These are phyloP conservation scores for Trichoderma asperellum DNA, from an alignment of 2,329 filamentous ascomycete genomes.

Conservation along the genomic window DNA sequence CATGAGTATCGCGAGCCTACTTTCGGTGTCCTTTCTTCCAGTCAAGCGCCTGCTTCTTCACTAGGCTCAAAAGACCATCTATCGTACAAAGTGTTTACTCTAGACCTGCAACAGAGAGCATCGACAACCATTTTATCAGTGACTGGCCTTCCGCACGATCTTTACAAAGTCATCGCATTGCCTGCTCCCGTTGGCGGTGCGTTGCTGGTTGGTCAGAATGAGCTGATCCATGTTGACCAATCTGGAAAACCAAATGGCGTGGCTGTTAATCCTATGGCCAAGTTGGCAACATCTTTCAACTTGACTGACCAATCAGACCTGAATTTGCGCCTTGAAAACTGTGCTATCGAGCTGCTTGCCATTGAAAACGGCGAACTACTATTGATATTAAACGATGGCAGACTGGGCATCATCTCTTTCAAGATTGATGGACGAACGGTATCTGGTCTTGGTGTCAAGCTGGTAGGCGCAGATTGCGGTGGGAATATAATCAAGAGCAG, in stretches of 20 bases:
- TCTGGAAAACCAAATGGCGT: slow-evolving; percentile 91
- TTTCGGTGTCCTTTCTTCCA: slow-evolving; percentile 89
- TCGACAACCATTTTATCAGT: slow-evolving; percentile 93
- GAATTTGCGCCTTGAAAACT: slow-evolving; percentile 78
- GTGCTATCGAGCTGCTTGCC: slow-evolving; percentile 75
- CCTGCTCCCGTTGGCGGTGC: slow-evolving; percentile 87
- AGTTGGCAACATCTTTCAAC: slow-evolving; percentile 78
- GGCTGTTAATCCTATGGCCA: slow-evolving; percentile 88
- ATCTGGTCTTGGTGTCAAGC: slow-evolving; percentile 76
- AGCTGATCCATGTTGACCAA: slow-evolving; percentile 94
- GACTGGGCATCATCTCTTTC: slow-evolving; percentile 76
- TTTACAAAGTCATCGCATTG: slow-evolving; percentile 80
- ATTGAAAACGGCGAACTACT: slow-evolving; percentile 80
- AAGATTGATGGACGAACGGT: slow-evolving; percentile 88
- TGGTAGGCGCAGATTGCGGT: slow-evolving; percentile 65
- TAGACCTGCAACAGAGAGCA: slow-evolving; percentile 90
- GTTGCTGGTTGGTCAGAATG: slow-evolving; percentile 83
- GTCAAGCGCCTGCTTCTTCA: slow-evolving; percentile 71
- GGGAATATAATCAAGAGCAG: slow-evolving; percentile 63
- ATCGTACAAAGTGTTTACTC: slow-evolving; percentile 90
- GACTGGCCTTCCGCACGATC: slow-evolving; percentile 80
- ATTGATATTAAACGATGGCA: slow-evolving; percentile 77
- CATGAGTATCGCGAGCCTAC: slow-evolving; percentile 98
- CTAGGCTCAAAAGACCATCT: slow-evolving; percentile 84
- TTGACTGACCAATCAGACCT: slow-evolving; percentile 86